phyloP scores from a whole-genome alignment of 2,329 filamentous ascomycete genomes.

The Acrocalymma vagum region DNA sequence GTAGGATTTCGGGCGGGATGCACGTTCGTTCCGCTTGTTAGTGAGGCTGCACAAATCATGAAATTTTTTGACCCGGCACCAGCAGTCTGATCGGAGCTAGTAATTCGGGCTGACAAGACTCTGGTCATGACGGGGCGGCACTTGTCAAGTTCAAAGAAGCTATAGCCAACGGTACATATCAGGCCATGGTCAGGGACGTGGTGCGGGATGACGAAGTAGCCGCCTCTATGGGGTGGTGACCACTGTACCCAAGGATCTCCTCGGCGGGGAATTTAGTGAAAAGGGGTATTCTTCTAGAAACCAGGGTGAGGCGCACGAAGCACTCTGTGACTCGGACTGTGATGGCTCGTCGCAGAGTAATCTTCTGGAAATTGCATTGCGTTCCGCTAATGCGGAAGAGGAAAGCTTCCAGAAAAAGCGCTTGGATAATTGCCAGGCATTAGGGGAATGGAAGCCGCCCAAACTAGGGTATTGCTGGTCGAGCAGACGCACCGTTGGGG shows the following conservation, averaged over 20 bases:
- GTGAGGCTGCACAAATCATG: no score
- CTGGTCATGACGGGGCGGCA: neutral
- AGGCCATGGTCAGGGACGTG: constrained; percentile 1
- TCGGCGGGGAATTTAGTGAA: constrained; percentile 14
- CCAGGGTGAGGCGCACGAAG: constrained; percentile 35
- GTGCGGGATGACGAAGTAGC: neutral
- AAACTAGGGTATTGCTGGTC: constrained; percentile 34
- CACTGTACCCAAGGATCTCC: constrained; percentile 1
- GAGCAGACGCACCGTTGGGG: constrained; percentile 18
- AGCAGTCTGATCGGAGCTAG: no score
- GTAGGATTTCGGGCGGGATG: no score
- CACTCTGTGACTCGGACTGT: constrained; percentile 30
- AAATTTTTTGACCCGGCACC: no score
- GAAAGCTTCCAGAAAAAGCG: constrained; percentile 42
- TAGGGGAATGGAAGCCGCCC: constrained; percentile 36
- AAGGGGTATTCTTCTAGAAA: constrained; percentile 50
- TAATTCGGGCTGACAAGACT: no score
- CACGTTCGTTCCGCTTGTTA: no score
- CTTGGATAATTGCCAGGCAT: constrained; percentile 36
- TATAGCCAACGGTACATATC: no score
- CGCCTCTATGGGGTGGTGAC: neutral
- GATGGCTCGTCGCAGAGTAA: constrained; percentile 22
- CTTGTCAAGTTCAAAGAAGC: no score
- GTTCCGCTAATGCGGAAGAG: constrained; percentile 24
- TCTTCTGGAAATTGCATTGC: constrained; percentile 46